Conservation (phyloP, 225 moss, liverwort and hornwort species). For the Physcomitrium patens region DNA sequence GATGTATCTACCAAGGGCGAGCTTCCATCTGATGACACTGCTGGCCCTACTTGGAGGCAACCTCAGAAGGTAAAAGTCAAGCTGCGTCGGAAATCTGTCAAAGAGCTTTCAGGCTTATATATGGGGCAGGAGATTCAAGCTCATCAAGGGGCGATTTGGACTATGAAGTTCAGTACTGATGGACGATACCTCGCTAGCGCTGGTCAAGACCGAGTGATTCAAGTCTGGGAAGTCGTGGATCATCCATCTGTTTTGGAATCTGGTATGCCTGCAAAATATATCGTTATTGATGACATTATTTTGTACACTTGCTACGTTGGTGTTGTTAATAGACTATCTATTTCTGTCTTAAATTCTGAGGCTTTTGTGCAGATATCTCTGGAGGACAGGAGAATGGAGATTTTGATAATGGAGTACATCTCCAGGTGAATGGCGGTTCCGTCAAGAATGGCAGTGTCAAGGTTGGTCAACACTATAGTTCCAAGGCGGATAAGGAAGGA, state of each 20-base stretch:
- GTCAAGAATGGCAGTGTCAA: slow-evolving; percentile 40
- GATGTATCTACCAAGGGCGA: slow-evolving; percentile 47
- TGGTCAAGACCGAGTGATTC: slow-evolving; percentile 89
- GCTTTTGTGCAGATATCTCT: slow-evolving; percentile 47
- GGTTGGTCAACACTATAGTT: slow-evolving; percentile 14
- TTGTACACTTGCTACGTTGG: slow-evolving; percentile 12
- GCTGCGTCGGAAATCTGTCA: slow-evolving; percentile 71
- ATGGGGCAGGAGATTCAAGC: slow-evolving; percentile 88
- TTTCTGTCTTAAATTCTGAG: not conserved
- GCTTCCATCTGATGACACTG: slow-evolving; percentile 35
- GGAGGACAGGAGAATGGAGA: slow-evolving; percentile 46
- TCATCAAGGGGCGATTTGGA: slow-evolving; percentile 89
- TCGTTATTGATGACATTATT: not conserved
- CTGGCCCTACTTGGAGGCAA: slow-evolving; percentile 45
- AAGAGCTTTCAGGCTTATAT: slow-evolving; percentile 85
- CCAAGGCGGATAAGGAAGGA: slow-evolving; percentile 46
- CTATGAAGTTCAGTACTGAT: slow-evolving; percentile 96
- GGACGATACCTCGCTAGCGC: slow-evolving; percentile 95
- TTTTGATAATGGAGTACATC: slow-evolving; percentile 19
- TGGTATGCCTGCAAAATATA: slow-evolving; percentile 34
- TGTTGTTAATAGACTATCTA: not conserved
- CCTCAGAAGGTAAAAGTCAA: slow-evolving; percentile 88
- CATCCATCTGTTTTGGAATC: slow-evolving; percentile 63
- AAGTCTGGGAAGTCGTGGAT: slow-evolving; percentile 85
- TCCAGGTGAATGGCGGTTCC: not conserved